Conservation (phyloP, 495 filamentous ascomycete genomes). For the Rusavskia elegans region DNA sequence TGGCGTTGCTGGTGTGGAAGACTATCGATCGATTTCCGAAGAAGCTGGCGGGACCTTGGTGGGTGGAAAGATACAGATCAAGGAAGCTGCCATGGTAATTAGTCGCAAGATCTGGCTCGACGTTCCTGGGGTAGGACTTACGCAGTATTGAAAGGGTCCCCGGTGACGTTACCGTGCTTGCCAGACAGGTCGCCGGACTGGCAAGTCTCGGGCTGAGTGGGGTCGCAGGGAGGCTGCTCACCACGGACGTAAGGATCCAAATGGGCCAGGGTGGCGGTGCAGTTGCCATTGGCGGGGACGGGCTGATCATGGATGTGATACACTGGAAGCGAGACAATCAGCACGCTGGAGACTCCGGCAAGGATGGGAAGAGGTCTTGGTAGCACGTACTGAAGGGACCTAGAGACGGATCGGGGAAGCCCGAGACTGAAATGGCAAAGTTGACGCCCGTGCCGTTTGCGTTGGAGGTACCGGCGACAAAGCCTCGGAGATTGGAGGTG, state of each 20-base stretch:
- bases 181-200: conserved; percentile 73
- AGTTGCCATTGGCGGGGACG: conserved; percentile 63
- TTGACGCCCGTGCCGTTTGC: conserved; percentile 44
- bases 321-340: conserved; percentile 24
- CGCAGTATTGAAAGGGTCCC: conserved; percentile 15
- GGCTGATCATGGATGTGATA: conserved; percentile 74
- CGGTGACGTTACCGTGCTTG: conserved; percentile 56
- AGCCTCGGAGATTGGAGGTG: conserved; percentile 44
- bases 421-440: conserved; percentile 43
- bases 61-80: conserved; percentile 53
- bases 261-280: conserved; percentile 53
- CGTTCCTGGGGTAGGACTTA: neutral
- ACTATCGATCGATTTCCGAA: conserved; percentile 70
- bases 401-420: conserved; percentile 41
- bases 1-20: conserved; percentile 56
- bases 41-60: conserved; percentile 41
- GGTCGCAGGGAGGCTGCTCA: conserved; percentile 49
- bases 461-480: conserved; percentile 35
- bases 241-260: conserved; percentile 51
- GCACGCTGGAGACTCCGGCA: neutral
- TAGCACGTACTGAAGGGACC: conserved; percentile 54
- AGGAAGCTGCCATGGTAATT: conserved; percentile 34
- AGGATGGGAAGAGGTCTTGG: neutral
- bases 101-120: neutral
- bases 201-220: conserved; percentile 46